These are phyloP conservation scores for Zancudomyces culisetae DNA, from an alignment of 371 early-diverging fungal genomes.

Conservation along the genomic window DNA sequence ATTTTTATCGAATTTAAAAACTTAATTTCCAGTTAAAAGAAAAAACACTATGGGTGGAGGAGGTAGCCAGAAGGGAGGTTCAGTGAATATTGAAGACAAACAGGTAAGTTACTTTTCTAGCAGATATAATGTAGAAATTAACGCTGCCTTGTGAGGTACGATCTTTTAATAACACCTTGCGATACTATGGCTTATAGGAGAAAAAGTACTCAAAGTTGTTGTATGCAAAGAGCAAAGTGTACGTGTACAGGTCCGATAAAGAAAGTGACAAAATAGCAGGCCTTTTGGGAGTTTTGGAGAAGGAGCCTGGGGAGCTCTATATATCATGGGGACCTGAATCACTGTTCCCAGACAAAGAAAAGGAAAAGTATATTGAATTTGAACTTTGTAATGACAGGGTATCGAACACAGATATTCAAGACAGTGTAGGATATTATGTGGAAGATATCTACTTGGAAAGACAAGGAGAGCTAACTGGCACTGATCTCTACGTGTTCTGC, in stretches of 20 bases:
- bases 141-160: too few species aligned
- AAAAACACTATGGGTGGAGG: too few species aligned
- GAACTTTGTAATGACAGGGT: constrained; percentile 20
- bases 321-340: constrained; percentile 34
- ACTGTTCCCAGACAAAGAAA: constrained; percentile 25
- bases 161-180: too few species aligned
- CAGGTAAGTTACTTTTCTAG: too few species aligned
- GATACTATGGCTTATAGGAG: too few species aligned
- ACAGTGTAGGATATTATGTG: not conserved
- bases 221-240: constrained; percentile 25
- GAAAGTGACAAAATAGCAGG: constrained; percentile 20
- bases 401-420: constrained; percentile 10
- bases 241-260: constrained; percentile 21
- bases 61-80: too few species aligned
- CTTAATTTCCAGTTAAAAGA: too few species aligned
- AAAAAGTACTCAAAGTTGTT: constrained; percentile 7
- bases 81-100: too few species aligned
- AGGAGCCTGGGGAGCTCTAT: constrained; percentile 16
- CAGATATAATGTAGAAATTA: too few species aligned
- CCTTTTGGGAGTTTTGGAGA: constrained; percentile 12
- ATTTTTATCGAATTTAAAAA: too few species aligned
- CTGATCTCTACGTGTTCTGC: constrained; percentile 28
- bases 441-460: constrained; percentile 8
- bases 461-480: not conserved
- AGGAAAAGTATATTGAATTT: constrained; percentile 28